Conservation (phyloP, 1,139 yeast species). For the Lodderomyces metapsilosis region DNA sequence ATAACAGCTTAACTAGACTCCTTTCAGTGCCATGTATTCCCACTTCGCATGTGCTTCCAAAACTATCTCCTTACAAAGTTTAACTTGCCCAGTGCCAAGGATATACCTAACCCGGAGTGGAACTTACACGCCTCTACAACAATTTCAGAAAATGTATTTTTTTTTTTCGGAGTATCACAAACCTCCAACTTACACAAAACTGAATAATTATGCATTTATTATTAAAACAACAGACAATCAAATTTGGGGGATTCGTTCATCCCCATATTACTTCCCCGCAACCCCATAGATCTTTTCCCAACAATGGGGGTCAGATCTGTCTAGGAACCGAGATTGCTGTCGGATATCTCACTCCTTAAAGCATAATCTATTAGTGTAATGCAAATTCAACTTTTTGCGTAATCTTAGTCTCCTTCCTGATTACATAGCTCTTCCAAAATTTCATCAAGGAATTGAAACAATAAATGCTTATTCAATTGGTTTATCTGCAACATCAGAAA, state of each 20-base stretch:
- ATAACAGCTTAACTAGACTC: too few species aligned
- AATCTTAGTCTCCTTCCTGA: not conserved
- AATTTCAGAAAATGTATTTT: not conserved
- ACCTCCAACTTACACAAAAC: not conserved
- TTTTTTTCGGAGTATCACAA: constrained; percentile 1
- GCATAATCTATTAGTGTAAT: too few species aligned
- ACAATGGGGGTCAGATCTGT: too few species aligned
- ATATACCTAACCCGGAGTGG: not conserved
- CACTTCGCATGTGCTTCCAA: too few species aligned
- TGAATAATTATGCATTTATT: not conserved
- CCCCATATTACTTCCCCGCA: not conserved
- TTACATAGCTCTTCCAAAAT: constrained; percentile 23
- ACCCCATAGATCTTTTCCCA: too few species aligned
- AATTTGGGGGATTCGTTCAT: constrained; percentile 1
- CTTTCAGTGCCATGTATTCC: too few species aligned
- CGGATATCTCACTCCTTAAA: too few species aligned
- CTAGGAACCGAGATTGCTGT: too few species aligned
- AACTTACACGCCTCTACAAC: not conserved
- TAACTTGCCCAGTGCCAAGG: too few species aligned
- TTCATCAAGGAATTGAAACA: constrained; percentile 49
- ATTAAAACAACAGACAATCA: not conserved
- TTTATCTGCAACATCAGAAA: constrained; percentile 77
- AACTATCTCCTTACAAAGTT: too few species aligned
- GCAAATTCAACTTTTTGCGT: too few species aligned
- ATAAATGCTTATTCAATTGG: constrained; percentile 61